Conservation (phyloP, 2,329 filamentous ascomycete genomes). For the Aspergillus phoenicis region DNA sequence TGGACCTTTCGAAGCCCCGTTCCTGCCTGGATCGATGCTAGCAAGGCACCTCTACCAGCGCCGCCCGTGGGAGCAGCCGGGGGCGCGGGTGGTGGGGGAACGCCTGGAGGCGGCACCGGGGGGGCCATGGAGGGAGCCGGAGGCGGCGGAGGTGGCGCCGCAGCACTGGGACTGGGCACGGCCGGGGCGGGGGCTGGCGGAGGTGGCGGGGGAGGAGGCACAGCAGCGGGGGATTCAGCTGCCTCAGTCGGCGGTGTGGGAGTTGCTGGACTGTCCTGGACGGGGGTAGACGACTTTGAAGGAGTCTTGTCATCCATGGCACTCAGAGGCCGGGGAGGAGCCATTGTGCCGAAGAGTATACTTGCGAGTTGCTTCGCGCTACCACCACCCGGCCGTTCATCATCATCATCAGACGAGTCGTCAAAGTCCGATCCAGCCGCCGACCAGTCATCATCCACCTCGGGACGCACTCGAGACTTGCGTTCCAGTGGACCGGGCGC, state of each 20-base stretch:
- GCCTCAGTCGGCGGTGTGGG: conserved; percentile 34
- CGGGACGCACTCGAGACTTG: conserved; percentile 59
- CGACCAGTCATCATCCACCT: conserved; percentile 77
- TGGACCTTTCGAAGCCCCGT: conserved; percentile 80
- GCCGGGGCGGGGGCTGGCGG: conserved; percentile 37
- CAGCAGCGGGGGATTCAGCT: conserved; percentile 25
- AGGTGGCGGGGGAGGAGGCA: conserved; percentile 39
- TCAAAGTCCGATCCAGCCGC: conserved; percentile 76
- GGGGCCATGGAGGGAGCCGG: conserved; percentile 33
- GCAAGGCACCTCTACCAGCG: conserved; percentile 60
- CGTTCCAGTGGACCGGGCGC: conserved; percentile 51
- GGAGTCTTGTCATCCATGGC: conserved; percentile 72
- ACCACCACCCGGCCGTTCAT: conserved; percentile 75
- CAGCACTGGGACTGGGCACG: conserved; percentile 16
- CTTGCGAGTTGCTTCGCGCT: conserved; percentile 90
- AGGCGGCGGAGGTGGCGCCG: conserved; percentile 43
- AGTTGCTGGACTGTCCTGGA: conserved; percentile 43
- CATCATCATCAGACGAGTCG: conserved; percentile 70
- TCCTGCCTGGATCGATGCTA: conserved; percentile 82
- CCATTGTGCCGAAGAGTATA: conserved; percentile 96
- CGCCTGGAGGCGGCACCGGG: conserved; percentile 36
- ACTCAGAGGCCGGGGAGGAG: conserved; percentile 82
- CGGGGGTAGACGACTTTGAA: conserved; percentile 49
- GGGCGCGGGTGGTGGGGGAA: conserved; percentile 37
- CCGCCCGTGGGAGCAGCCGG: conserved; percentile 40